Evolutionary conservation across 2,329 filamentous ascomycete genomes (phyloP), one percentile per base, ranked within the genome.

Genomic region (Helminthosporium solani): DNA sequence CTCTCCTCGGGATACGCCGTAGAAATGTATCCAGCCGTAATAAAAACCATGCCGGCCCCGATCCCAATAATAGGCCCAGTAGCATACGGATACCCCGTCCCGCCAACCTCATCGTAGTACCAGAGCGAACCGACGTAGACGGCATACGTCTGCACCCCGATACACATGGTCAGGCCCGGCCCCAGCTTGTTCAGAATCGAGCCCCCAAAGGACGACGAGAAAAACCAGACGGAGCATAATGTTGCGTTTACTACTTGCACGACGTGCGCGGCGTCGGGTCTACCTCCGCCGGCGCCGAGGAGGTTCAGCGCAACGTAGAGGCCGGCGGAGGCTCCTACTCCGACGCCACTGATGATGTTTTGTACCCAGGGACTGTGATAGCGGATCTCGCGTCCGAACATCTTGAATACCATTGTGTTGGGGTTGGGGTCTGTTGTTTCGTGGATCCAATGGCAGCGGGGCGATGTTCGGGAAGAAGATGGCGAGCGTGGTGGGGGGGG

Each of bases 201-300:
- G 14, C 61, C 62, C 23, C 62, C 61, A 33, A 67, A 65, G 2
- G 59, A 64, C 2, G 62, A 61, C 12, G 57, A 63, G 46, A 67
- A 63, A 52, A 67, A 65, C 61, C 61, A 65, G 23, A 65, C 63
- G 18, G 63, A 58, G 50, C 62, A 67, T 7, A 65, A 49, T 4
- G 63, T 65, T 18, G 63, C 62, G 33, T 65, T 64, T 16, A 64
- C 62, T 31, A 65, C 61, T 43, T 65, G 60, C 11, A 65, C 60
- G 11, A 63, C 60, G 41, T 67, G 62, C 2, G 61, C 61, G n/a
- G 60, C 62, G 35, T 63, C 56, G 8, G 57, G 60, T 33, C 43
- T 57, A 9, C 60, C 63, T 15, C 63, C 63, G 34, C 63, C 61
- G 30, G 61, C 63, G 36, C 63, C 60, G 3, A 65, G 54, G 3